Evolutionary conservation across 768 basidiomycete species (phyloP).

Genomic region (Tephrocybe sp.): DNA sequence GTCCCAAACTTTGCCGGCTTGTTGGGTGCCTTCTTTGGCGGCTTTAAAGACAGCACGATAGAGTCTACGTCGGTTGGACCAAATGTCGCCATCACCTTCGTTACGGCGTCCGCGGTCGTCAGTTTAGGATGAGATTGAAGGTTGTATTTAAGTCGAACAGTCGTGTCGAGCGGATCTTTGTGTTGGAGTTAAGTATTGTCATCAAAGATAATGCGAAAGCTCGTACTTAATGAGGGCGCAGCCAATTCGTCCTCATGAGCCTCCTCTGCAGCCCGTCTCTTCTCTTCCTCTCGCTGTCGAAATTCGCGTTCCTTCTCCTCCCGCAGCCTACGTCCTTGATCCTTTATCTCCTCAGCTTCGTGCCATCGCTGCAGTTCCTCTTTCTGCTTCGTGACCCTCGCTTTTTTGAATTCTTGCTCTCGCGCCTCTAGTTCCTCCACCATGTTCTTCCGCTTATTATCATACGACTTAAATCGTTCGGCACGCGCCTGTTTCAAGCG

Average conservation of each 20-base stretch:
- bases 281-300: constrained; percentile 43
- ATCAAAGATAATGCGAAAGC: neutral
- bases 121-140: constrained; percentile 57
- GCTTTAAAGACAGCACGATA: constrained; percentile 68
- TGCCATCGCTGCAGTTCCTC: constrained; percentile 53
- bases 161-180: constrained; percentile 68
- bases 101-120: constrained; percentile 49
- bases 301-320: constrained; percentile 65
- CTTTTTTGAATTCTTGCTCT: constrained; percentile 76
- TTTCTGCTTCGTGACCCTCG: constrained; percentile 58
- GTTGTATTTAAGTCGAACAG: constrained; percentile 69
- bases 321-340: constrained; percentile 65
- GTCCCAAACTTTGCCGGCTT: constrained; percentile 67
- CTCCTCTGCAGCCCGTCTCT: constrained; percentile 28
- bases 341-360: constrained; percentile 73
- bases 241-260: constrained; percentile 40
- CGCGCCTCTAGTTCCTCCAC: constrained; percentile 79
- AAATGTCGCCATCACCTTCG: constrained; percentile 54
- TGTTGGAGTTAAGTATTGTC: neutral
- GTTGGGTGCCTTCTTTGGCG: constrained; percentile 52
- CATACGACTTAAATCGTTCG: constrained; percentile 68
- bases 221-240: constrained; percentile 57
- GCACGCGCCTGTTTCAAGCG: constrained; percentile 67
- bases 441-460: constrained; percentile 71
- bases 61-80: constrained; percentile 63